phyloP scores from a whole-genome alignment of 2,329 filamentous ascomycete species.

The Simplicillium aogashimaense region DNA sequence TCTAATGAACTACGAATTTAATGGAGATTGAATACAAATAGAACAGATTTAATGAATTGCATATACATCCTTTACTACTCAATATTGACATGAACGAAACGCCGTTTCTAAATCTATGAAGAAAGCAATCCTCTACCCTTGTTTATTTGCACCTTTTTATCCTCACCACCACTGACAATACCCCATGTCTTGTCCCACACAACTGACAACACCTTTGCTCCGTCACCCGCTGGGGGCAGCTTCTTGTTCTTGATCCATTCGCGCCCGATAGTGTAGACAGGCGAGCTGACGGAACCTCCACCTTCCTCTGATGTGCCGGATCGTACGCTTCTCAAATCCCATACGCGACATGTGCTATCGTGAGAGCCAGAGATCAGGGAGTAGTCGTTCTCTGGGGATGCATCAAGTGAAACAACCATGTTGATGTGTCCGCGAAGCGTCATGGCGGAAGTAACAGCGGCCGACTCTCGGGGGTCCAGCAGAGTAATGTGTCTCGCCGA shows the following conservation, averaged over 20 bases:
- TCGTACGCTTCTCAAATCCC: conserved; percentile 74
- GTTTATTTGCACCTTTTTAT: conserved; percentile 92
- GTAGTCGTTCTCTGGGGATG: conserved; percentile 58
- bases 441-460: conserved; percentile 70
- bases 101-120: conserved; percentile 14
- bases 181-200: conserved; percentile 79
- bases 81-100: not conserved
- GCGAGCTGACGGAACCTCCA: conserved; percentile 56
- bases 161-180: conserved; percentile 85
- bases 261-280: conserved; percentile 65
- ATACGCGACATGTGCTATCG: conserved; percentile 86
- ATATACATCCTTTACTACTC: not conserved
- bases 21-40: not conserved
- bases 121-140: conserved; percentile 45
- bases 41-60: not conserved
- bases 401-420: conserved; percentile 42
- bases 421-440: conserved; percentile 88
- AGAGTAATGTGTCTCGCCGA: conserved; percentile 81
- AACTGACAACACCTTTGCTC: conserved; percentile 82
- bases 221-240: conserved; percentile 62
- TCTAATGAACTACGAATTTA: too few relatives aligned
- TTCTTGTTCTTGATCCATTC: conserved; percentile 60
- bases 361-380: conserved; percentile 83
- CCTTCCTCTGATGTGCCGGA: conserved; percentile 49
- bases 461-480: conserved; percentile 78